Evolutionary conservation across 2,329 filamentous ascomycete genomes (phyloP), one percentile per base, ranked within the genome.

Genomic region (Chlorencoelia australis): DNA sequence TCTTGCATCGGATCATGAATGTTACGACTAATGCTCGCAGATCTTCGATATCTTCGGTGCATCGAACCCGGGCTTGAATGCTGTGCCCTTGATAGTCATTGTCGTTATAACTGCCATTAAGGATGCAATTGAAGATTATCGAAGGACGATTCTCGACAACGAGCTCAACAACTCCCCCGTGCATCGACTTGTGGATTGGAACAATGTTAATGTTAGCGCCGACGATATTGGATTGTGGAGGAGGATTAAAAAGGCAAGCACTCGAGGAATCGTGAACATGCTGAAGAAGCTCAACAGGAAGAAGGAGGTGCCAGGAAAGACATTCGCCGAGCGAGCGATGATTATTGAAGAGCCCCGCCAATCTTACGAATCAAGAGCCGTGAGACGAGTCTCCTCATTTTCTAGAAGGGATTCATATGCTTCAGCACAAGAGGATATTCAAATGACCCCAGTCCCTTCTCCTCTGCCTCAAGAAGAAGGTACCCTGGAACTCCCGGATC

Each of bases 11-110:
- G 14, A 24, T 10, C 22, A 15, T 29, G 17, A 10, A 30, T 36
- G 26, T 39, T 46, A 35, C 47, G 59, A 49, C 59, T 50, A 14
- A 16, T 44, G 15, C 30, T 45, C 45, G 16, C 63, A 96, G 91
- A 84, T 93, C 57, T 96, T 96, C 63, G 79, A 86, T 44, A 94
- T 98, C 47, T 98, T 98, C 57, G 91, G 91, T 52, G 88, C 82
- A 44, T 73, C 76, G 20, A 94, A 95, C 55, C 89, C 91, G 13
- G 91, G 83, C 26, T 68, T 98, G 27, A 89, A 87, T 55, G 78
- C 89, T 4, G 86, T 91, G 15, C 91, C 91, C 35, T 67, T 98
- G 46, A 95, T 98, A 49, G 80, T 94, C 53, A 96, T 98, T 60
- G 69, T 98, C 36, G 64, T 73, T 42, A 74, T 95, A 36, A 98